phyloP scores from a whole-genome alignment of 2,329 filamentous ascomycete genomes.

The Xylaria sp. region DNA sequence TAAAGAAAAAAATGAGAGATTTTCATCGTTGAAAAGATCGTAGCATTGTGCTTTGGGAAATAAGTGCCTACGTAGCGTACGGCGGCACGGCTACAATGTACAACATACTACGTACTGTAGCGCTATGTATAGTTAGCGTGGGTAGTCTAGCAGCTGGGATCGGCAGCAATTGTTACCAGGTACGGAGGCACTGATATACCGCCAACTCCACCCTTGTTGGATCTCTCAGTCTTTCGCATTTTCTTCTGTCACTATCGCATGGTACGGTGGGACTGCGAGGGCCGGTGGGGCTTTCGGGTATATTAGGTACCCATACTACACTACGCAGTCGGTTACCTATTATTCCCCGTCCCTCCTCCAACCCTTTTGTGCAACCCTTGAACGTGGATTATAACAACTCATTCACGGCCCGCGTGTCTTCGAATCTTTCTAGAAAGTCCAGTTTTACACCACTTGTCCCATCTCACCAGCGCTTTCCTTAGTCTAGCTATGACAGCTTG shows the following conservation, averaged over 20 bases:
- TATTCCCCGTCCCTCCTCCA: background rate
- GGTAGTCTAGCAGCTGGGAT: conserved; percentile 13
- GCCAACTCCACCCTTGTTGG: conserved; percentile 11
- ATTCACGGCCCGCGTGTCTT: conserved; percentile 5
- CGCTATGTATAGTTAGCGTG: background rate
- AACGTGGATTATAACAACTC: conserved; percentile 19
- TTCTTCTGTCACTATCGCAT: conserved; percentile 36
- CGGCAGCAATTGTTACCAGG: conserved; percentile 20
- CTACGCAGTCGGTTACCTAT: conserved; percentile 6
- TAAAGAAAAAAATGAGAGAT: background rate
- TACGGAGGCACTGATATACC: background rate
- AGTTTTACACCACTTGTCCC: background rate
- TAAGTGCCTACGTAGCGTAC: background rate
- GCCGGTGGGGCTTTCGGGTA: conserved; percentile 29
- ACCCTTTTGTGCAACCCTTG: conserved; percentile 10
- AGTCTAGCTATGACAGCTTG: background rate
- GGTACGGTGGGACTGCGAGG: conserved; percentile 18
- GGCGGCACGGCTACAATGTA: background rate
- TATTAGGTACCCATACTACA: conserved; percentile 5
- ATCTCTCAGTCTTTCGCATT: conserved; percentile 28
- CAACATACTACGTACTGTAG: background rate
- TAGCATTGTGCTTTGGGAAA: background rate
- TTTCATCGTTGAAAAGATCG: background rate
- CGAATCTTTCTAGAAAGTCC: conserved; percentile 22
- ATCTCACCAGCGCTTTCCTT: background rate